Conservation (phyloP, 441 rosid genomes). For the Gossypium schwendimanii region DNA sequence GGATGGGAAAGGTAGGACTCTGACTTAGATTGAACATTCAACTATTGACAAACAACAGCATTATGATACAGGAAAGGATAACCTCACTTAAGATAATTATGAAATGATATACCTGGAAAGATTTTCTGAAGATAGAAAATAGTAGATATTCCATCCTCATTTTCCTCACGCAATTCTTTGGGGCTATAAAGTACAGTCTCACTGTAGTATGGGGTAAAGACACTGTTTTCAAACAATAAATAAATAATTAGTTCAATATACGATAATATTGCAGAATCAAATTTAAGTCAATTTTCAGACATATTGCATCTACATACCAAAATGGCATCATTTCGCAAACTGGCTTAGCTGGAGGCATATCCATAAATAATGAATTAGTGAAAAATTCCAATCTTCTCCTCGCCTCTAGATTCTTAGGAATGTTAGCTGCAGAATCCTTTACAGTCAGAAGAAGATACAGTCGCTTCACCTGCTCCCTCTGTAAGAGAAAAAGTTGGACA, state of each 20-base stretch:
- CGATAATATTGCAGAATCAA: neutral
- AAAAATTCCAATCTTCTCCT: slow-evolving; percentile 94
- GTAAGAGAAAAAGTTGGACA: slow-evolving; percentile 24
- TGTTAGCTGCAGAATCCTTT: slow-evolving; percentile 86
- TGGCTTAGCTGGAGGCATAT: slow-evolving; percentile 87
- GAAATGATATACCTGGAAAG: slow-evolving; percentile 68
- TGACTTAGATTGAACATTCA: neutral
- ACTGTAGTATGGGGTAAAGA: slow-evolving; percentile 99
- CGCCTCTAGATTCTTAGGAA: slow-evolving; percentile 97
- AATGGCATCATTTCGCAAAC: slow-evolving; percentile 89
- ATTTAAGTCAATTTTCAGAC: slow-evolving; percentile 5
- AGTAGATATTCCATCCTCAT: slow-evolving; percentile 97
- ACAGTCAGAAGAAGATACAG: slow-evolving; percentile 96
- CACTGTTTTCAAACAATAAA: slow-evolving; percentile 43
- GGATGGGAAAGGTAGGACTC: neutral
- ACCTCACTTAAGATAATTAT: slow-evolving; percentile 6
- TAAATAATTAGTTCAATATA: slow-evolving; percentile 15
- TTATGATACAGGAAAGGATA: neutral
- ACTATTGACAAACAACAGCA: neutral
- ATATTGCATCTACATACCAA: slow-evolving; percentile 36
- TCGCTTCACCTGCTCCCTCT: slow-evolving; percentile 94
- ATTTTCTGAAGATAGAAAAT: slow-evolving; percentile 99
- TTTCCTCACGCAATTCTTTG: slow-evolving; percentile 82
- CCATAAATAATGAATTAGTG: slow-evolving; percentile 89
- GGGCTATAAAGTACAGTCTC: slow-evolving; percentile 98